phyloP scores from a whole-genome alignment of 75 land plant species.

The Pinus tabuliformis region DNA sequence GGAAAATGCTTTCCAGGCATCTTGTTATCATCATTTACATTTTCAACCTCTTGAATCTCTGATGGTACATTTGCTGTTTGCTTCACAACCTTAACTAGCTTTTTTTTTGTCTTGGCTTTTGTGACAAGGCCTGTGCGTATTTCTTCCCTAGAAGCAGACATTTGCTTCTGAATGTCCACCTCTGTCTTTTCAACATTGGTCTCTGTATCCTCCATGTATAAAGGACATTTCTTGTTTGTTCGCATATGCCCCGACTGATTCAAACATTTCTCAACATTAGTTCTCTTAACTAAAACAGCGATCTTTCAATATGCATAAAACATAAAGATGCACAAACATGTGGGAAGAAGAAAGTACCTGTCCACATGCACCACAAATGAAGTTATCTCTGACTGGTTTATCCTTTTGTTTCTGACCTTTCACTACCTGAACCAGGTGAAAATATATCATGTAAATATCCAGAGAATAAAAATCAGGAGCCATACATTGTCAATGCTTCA shows the following conservation, averaged over 20 bases:
- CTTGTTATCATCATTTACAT: conserved; percentile 4
- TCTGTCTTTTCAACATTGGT: conserved; percentile 31
- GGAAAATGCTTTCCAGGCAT: conserved; percentile 39
- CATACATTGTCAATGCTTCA: no score
- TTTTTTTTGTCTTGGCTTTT: conserved; percentile 27
- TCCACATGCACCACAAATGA: conserved; percentile 96
- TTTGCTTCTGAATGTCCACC: conserved; percentile 19
- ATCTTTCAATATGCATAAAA: not conserved
- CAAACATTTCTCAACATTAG: not conserved
- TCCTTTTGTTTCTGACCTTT: conserved; percentile 46
- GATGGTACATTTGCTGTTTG: conserved; percentile 19
- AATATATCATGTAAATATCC: no score
- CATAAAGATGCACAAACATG: not conserved
- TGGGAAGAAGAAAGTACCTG: conserved; percentile 44
- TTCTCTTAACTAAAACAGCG: not conserved
- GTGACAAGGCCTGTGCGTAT: conserved; percentile 22
- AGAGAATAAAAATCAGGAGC: no score
- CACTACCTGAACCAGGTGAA: conserved; percentile 16
- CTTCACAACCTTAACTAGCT: conserved; percentile 26
- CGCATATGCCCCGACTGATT: conserved; percentile 95
- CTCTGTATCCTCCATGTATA: conserved; percentile 75
- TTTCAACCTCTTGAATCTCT: conserved; percentile 6
- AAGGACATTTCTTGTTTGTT: conserved; percentile 97
- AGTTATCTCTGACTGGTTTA: conserved; percentile 53
- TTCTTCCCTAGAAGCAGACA: conserved; percentile 28